Evolutionary conservation across 176 grass and related monocot species (phyloP).

Genomic region (Oryza punctata): DNA sequence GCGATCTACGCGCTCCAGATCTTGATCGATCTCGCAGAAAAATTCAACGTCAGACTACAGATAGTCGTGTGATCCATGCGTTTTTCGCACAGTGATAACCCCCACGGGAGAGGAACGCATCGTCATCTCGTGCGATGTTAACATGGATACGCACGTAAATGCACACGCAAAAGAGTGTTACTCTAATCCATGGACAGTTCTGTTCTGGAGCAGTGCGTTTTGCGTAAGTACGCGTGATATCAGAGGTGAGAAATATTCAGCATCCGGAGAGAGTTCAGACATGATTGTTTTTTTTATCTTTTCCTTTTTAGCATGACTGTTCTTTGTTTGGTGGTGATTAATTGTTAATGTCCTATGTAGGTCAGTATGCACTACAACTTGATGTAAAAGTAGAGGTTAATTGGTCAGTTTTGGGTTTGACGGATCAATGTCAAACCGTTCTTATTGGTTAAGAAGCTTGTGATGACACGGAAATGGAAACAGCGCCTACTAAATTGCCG

Average conservation of each 20-base stretch:
- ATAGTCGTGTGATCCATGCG: neutral
- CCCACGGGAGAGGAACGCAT: neutral
- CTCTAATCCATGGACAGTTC: neutral
- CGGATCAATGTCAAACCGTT: neutral
- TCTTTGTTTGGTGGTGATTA: neutral
- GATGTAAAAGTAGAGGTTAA: neutral
- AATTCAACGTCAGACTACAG: neutral
- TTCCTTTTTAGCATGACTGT: neutral
- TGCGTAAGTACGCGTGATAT: neutral
- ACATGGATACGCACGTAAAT: neutral
- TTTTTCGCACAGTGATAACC: slow-evolving; percentile 11
- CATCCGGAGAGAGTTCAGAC: neutral
- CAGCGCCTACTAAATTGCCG: neutral
- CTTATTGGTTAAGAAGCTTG: neutral
- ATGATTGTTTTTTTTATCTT: neutral
- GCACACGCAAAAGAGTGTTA: neutral
- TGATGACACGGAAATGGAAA: neutral
- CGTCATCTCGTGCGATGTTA: neutral
- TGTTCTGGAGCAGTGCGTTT: neutral
- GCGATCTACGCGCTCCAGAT: neutral
- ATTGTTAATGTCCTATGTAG: neutral
- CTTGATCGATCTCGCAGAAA: neutral
- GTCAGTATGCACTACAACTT: neutral
- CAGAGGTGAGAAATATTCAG: neutral
- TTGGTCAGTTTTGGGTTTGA: slow-evolving; percentile 28